Percentiles rank a stretch among this genome's conserved stretches.
These are phyloP conservation scores for Begonia loranthoides DNA, from an alignment of 306 rosid genomes.

Conservation along the genomic window DNA sequence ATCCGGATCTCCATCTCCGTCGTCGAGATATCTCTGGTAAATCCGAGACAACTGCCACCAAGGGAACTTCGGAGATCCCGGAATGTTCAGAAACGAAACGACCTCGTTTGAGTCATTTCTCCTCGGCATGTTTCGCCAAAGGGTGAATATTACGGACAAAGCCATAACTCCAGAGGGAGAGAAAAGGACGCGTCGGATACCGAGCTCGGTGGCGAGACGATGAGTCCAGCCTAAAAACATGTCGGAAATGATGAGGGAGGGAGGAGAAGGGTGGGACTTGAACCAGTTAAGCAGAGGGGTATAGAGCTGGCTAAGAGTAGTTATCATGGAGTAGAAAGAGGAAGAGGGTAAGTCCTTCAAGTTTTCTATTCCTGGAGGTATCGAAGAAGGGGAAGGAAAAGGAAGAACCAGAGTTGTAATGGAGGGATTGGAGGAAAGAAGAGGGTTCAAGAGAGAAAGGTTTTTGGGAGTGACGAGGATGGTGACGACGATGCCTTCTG, in stretches of 20 bases:
- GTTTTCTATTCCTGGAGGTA: constrained; percentile 37
- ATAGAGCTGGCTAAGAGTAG: constrained; percentile 19
- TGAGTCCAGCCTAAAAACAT: constrained; percentile 48
- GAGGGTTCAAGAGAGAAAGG: constrained; percentile 12
- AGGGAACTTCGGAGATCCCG: constrained; percentile 29
- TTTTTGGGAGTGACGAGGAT: constrained; percentile 15
- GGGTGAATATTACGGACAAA: constrained; percentile 15
- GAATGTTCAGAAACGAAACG: constrained; percentile 17
- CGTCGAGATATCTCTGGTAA: constrained; percentile 15
- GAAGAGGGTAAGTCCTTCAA: constrained; percentile 17
- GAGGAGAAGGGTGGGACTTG: constrained; percentile 20
- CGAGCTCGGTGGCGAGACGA: constrained; percentile 22
- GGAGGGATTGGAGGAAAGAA: constrained; percentile 8
- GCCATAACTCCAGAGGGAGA: constrained; percentile 35
- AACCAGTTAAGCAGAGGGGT: constrained; percentile 16
- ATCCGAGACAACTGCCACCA: constrained; percentile 47
- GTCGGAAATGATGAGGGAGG: constrained; percentile 32
- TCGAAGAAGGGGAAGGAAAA: constrained; percentile 28
- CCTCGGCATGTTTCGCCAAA: constrained; percentile 15
- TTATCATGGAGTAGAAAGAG: constrained; percentile 12
- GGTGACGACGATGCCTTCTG: constrained; percentile 9
- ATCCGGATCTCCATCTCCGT: constrained; percentile 10
- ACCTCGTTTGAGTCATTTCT: constrained; percentile 8
- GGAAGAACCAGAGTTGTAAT: constrained; percentile 16
- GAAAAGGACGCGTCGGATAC: constrained; percentile 21